Evolutionary conservation across 108 stramenopile species (phyloP), one percentile per base, ranked within the genome.

Genomic region (Parietichytrium sp.): DNA sequence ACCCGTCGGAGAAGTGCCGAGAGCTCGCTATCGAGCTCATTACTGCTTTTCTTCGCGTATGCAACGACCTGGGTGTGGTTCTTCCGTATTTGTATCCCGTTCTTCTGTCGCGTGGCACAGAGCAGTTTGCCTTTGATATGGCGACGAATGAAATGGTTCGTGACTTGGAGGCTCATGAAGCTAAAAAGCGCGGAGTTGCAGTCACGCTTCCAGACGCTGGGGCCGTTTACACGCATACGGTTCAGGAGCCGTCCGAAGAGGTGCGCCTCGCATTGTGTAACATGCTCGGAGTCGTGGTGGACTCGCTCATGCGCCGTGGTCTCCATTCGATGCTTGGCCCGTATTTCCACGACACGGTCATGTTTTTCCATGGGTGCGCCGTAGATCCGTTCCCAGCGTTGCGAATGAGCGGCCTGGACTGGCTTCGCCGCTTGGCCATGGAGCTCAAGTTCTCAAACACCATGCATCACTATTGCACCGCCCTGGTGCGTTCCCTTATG

Each of bases 231-330:
- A 13, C 29, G 7, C 31, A 49, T 47, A 52, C 6, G 16, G 79
- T 77, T 8, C 51, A 54, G 13, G 84, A 84, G 51, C 54, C 54
- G 20, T 80, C 79, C 49, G 84, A 84, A 55, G 84, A 84, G 79
- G 29, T 84, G 13, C 80, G 84, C 4, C 16, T 81, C 4, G 18
- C 81, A 10, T 18, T 33, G 7, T 81, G 49, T 26, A 16, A 54
- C 0, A 12, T 79, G 8, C 52, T 84, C 20, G n/a, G 13, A 0
- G 45, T 54, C 12, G 53, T 84, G 3, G 23, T 84, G 13, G 30
- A 25, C 27, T 18, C 51, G 10, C 23, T 81, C 16, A 10, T 20
- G 4, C 6, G 13, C 3, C 61, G 52, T 15, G 49, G 54, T 4
- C 6, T 27, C 23, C 25, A 54, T 16, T 12, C 80, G 16, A 82